A percentile compares a stretch with the other conserved stretches of the same genome.
phyloP scores from a whole-genome alignment of 1,139 yeast species.

The Zygoascus hellenicus region DNA sequence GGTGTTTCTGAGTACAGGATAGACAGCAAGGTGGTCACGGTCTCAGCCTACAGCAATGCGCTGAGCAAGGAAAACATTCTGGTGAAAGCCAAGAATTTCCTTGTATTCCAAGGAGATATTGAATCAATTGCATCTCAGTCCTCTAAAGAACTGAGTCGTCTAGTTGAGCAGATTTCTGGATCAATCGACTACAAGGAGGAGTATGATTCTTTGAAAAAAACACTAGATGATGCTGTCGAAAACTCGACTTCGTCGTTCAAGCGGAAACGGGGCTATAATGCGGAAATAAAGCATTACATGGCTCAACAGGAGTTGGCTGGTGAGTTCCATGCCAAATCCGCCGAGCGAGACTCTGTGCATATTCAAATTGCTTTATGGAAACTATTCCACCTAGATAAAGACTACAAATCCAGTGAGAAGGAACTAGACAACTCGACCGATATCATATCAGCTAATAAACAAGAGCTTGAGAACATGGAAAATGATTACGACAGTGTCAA shows the following conservation, averaged over 20 bases:
- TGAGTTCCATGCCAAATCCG: constrained; percentile 53
- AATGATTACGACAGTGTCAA: constrained; percentile 17
- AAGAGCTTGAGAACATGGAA: constrained; percentile 14
- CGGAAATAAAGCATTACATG: constrained; percentile 74
- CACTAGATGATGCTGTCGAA: constrained; percentile 62
- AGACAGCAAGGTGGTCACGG: constrained; percentile 57
- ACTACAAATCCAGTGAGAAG: constrained; percentile 27
- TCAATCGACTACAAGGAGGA: constrained; percentile 62
- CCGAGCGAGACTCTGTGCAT: constrained; percentile 41
- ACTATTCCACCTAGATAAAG: constrained; percentile 58
- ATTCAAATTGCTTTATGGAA: constrained; percentile 55
- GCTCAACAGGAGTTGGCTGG: constrained; percentile 74
- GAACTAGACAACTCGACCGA: constrained; percentile 19
- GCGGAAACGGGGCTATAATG: constrained; percentile 63
- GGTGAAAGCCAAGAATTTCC: constrained; percentile 82
- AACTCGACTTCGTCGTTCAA: constrained; percentile 60
- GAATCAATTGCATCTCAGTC: constrained; percentile 91
- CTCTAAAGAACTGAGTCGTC: constrained; percentile 62
- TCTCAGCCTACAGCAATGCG: constrained; percentile 56
- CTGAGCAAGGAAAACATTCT: constrained; percentile 78
- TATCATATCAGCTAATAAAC: constrained; percentile 34
- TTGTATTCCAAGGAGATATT: constrained; percentile 96
- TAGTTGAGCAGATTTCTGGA: constrained; percentile 82
- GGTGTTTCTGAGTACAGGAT: constrained; percentile 70
- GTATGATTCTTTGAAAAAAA: constrained; percentile 62